A percentile compares a stretch with the other conserved stretches of the same genome.
Evolutionary conservation across 805 yeast genomes (phyloP).

Genomic region (Debaryomyces tyrocola): DNA sequence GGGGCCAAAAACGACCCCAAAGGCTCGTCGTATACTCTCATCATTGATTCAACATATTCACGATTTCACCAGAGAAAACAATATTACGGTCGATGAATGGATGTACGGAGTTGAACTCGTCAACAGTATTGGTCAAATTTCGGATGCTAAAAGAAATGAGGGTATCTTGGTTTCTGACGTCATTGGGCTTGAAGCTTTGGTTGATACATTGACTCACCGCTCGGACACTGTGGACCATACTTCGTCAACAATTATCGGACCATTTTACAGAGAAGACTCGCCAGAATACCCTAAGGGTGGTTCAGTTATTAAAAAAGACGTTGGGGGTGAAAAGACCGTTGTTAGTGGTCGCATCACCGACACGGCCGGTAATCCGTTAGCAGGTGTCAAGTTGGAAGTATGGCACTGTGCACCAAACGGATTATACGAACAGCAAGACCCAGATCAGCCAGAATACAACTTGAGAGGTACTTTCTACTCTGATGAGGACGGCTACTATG

Average conservation of each 20-base stretch:
- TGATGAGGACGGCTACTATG: conserved; percentile 16
- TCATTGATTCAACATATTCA: conserved; percentile 34
- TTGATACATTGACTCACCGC: conserved; percentile 29
- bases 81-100: conserved; percentile 37
- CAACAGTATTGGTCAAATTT: conserved; percentile 32
- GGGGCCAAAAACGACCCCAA: conserved; percentile 26
- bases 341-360: conserved; percentile 25
- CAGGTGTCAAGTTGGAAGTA: conserved; percentile 29
- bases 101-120: conserved; percentile 28
- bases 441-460: conserved; percentile 33
- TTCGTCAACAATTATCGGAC: conserved; percentile 33
- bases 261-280: conserved; percentile 33
- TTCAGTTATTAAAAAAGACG: conserved; percentile 30
- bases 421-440: conserved; percentile 35
- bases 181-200: conserved; percentile 31
- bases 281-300: conserved; percentile 26
- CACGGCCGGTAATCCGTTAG: conserved; percentile 25
- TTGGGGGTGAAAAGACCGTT: conserved; percentile 28
- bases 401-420: conserved; percentile 41
- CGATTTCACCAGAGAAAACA: conserved; percentile 34
- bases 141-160: conserved; percentile 28
- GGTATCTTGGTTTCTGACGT: conserved; percentile 35
- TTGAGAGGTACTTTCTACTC: conserved; percentile 31
- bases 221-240: conserved; percentile 17
- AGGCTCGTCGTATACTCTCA: conserved; percentile 16